Percentiles rank a stretch among this genome's conserved stretches.
These are phyloP conservation scores for Hippophae tibetana DNA, from an alignment of 306 rosid species.

Conservation along the genomic window DNA sequence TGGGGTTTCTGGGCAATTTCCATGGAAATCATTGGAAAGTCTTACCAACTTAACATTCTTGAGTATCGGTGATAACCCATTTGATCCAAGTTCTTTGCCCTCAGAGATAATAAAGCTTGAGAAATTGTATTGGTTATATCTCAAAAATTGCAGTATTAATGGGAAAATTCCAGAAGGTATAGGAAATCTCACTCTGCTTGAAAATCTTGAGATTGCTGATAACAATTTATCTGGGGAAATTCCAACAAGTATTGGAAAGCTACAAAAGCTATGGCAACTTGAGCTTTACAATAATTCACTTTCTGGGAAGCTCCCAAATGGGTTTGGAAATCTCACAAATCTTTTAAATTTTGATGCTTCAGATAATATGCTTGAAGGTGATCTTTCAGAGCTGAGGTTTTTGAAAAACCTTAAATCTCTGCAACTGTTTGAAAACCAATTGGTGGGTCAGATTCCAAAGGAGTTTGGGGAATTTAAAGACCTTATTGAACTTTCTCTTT, in stretches of 20 bases:
- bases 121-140: conserved; percentile 66
- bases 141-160: conserved; percentile 50
- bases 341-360: conserved; percentile 53
- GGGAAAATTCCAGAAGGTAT: conserved; percentile 55
- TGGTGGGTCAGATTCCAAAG: conserved; percentile 52
- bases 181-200: conserved; percentile 60
- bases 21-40: conserved; percentile 72
- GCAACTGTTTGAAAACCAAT: conserved; percentile 48
- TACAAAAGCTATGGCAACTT: conserved; percentile 43
- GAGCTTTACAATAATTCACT: conserved; percentile 53
- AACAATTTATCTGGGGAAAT: conserved; percentile 50
- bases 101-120: conserved; percentile 47
- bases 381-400: conserved; percentile 46
- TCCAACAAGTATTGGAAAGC: conserved; percentile 49
- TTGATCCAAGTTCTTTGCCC: conserved; percentile 41
- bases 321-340: conserved; percentile 58
- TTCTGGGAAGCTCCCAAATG: conserved; percentile 49
- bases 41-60: conserved; percentile 42
- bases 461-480: conserved; percentile 54
- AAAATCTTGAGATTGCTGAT: conserved; percentile 56
- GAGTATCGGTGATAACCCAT: conserved; percentile 67
- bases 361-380: conserved; percentile 51
- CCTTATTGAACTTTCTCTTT: conserved; percentile 46
- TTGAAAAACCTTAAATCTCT: conserved; percentile 42
- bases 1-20: conserved; percentile 64